Base-by-base conservation (phyloP, 1,284 basidiomycete species). In the Marasmius tenuissimus region DNA sequence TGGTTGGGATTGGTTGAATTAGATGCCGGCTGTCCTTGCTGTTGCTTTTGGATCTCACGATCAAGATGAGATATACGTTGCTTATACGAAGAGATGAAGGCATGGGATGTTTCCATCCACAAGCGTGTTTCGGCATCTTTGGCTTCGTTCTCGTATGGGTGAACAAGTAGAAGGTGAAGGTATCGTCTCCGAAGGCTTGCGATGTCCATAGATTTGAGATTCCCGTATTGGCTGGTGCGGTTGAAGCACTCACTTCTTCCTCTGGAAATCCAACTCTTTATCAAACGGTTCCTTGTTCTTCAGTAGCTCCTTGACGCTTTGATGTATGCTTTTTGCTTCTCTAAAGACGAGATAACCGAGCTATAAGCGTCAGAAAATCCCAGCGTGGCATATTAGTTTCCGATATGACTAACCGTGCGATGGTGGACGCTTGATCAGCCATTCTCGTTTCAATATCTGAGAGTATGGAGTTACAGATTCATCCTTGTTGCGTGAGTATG, bases 81-180 rank as follows among this genome's bases (percentile, higher is more conserved):
- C 70, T 96, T 94, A 79, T 95, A 97, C 38, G 85, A 81, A 33
- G 88, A 79, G 67, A 98, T 97, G 74, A 96, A 86, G 42, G 86
- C 81, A 76, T 98, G 93, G 20, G 93, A 93, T 0, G 95, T 97
- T 69, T 94, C 89, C 84, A 95, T 91, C 95, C 96, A 97, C 10
- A 97, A 81, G 60, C 89, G 86, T 51, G 83, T 90, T 70, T 96
- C 93, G 49, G 89, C 86, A 75, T 92, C 90, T 72, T 89, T 89
- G 40, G 91, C 87, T 72, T 94, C 90, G 53, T 84, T 85, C 51
- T 87, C 83, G 63, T 86, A 86, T 0, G 93, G 89, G 69, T 94
- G 82, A 27, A 87, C 75, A 66, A 96, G 87, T 18, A 97, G 81
- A 37, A 96, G 76, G 39, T 83, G 85, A 55, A 95, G 79, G 73